phyloP scores from a whole-genome alignment of 352 stramenopile species.

The Phytophthora cajani region DNA sequence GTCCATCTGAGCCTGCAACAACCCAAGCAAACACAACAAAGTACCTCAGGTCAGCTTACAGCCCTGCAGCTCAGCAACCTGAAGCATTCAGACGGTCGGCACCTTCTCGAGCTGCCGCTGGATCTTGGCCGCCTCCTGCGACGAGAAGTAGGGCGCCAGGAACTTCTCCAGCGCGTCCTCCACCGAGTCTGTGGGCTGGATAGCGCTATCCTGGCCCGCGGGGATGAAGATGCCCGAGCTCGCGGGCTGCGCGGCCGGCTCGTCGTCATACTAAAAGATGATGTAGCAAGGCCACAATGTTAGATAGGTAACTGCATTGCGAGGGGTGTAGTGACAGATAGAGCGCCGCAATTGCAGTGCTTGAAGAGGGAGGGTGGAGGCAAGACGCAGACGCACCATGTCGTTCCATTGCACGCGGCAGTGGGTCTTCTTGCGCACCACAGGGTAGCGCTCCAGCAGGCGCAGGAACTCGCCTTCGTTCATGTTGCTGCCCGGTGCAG shows the following conservation, averaged over 20 bases:
- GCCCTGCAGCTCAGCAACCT: background rate
- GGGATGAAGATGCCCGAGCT: constrained; percentile 39
- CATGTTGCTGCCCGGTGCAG: constrained; percentile 35
- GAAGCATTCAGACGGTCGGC: background rate
- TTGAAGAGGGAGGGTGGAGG: background rate
- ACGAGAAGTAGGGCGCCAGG: constrained; percentile 67
- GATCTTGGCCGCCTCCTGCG: constrained; percentile 62
- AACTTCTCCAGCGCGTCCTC: constrained; percentile 68
- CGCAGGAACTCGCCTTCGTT: constrained; percentile 75
- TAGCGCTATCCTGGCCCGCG: constrained; percentile 32
- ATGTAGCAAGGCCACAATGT: background rate
- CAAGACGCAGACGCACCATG: constrained; percentile 42
- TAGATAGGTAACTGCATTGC: background rate
- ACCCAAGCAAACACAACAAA: constrained; percentile 5
- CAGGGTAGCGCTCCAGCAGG: constrained; percentile 73
- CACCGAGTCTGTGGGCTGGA: constrained; percentile 49
- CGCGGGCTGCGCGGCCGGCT: constrained; percentile 7
- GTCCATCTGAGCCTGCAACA: constrained; percentile 48
- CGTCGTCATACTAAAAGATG: constrained; percentile 33
- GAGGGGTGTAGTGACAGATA: background rate
- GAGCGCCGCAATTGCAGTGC: background rate
- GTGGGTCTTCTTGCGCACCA: constrained; percentile 83
- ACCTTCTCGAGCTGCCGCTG: constrained; percentile 73
- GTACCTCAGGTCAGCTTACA: background rate
- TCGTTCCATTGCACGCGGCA: constrained; percentile 83